Evolutionary conservation across 2,329 filamentous ascomycete species (phyloP), one percentile per base, ranked within the genome.

Genomic region (Pseudogymnoascus destructans): DNA sequence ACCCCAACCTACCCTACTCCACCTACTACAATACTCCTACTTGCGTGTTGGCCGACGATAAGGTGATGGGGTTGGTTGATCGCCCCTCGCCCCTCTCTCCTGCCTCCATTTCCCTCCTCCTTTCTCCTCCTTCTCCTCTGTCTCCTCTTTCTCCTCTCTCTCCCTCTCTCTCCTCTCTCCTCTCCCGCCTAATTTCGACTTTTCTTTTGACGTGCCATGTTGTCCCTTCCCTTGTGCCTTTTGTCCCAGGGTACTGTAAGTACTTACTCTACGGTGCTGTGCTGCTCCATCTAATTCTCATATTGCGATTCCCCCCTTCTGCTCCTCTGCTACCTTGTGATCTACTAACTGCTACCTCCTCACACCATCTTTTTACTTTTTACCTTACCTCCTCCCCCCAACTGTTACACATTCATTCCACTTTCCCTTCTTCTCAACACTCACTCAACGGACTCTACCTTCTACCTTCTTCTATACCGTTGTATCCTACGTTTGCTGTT

Each of bases 231-330:
- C 23, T 49, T 49, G 42, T 23, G 42, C 23, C 25, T 52, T 19
- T 52, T 52, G 46, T 30, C 46, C 46, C 46, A 52, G 30, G 46
- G 46, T 52, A 52, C 46, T 52, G 42, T 30, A 52, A 9, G 46
- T 52, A 52, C 25, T 30, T 23, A 3, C 46, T 30, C 9, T 42
- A 11, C 11, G 42, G 36, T 40, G 15, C 19, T 42, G 38, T 42
- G 19, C 11, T 52, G 46, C 46, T 52, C 46, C 46, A 52, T 52
- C 23, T 52, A 52, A 30, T 52, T 52, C 46, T 52, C 46, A 52
- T 52, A 52, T 52, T 52, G 5, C 46, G 46, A 52, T 52, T 52
- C 46, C 46, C 46, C 46, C 9, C 27, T 27, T 7, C 7, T 27
- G 6, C 25, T 30, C 27, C 27, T 30, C 27, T 30, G 36, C 21